Evolutionary conservation across 2,329 filamentous ascomycete species (phyloP).

Genomic region (Sphaerulina populicola): DNA sequence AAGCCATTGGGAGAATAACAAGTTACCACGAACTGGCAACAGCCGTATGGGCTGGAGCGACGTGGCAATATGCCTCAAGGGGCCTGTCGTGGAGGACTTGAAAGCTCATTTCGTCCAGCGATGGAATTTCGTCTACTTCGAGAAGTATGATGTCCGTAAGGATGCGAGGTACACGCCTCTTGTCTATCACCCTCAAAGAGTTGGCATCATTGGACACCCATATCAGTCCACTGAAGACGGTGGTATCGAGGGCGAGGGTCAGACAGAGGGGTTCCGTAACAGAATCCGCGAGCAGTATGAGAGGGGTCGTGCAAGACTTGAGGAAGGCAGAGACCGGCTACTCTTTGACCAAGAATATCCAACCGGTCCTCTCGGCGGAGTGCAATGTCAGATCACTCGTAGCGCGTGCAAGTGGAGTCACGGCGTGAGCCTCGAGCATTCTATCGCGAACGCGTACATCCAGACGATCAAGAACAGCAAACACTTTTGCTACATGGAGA

Average conservation of each 20-base stretch:
- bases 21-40: conserved; percentile 61
- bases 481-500: conserved; percentile 42
- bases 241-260: conserved; percentile 24
- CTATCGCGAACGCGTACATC: conserved; percentile 88
- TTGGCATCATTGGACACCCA: conserved; percentile 30
- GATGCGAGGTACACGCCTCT: conserved; percentile 42
- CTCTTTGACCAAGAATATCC: conserved; percentile 21
- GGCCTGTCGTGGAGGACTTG: conserved; percentile 67
- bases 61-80: conserved; percentile 66
- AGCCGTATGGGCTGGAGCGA: conserved; percentile 93
- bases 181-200: conserved; percentile 32
- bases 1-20: conserved; percentile 75
- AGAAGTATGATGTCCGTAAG: conserved; percentile 63
- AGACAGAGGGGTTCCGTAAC: conserved; percentile 29
- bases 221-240: conserved; percentile 25
- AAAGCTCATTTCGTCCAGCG: conserved; percentile 71
- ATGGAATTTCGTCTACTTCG: conserved; percentile 84
- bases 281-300: conserved; percentile 28
- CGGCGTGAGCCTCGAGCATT: conserved; percentile 57
- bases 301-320: conserved; percentile 20
- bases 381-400: conserved; percentile 73
- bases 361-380: conserved; percentile 53
- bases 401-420: conserved; percentile 48
- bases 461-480: conserved; percentile 92
- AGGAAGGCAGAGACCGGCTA: conserved; percentile 21